Evolutionary conservation across 1,139 yeast species (phyloP).

Genomic region (Debaryomyces nepalensis): DNA sequence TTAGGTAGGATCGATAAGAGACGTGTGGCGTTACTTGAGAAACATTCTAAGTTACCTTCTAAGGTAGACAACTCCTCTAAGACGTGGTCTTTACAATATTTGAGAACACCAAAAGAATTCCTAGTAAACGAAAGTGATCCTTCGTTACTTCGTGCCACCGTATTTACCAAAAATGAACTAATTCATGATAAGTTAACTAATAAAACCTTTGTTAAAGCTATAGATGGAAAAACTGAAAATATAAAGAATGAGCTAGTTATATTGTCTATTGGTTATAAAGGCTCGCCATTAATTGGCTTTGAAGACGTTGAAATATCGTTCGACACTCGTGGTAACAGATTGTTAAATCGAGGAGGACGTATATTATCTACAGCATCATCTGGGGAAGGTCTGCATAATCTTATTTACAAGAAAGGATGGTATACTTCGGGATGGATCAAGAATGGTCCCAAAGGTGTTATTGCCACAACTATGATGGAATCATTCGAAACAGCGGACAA

Average conservation of each 20-base stretch:
- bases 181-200: constrained; percentile 35
- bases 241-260: constrained; percentile 71
- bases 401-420: constrained; percentile 50
- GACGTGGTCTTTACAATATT: constrained; percentile 71
- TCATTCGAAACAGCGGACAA: constrained; percentile 75
- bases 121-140: constrained; percentile 33
- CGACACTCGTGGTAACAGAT: constrained; percentile 51
- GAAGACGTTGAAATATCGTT: constrained; percentile 58
- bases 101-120: constrained; percentile 68
- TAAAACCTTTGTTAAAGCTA: constrained; percentile 45
- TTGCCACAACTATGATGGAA: constrained; percentile 89
- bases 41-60: constrained; percentile 42
- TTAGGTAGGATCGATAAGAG: constrained; percentile 73
- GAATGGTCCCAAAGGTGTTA: constrained; percentile 88
- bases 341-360: constrained; percentile 67
- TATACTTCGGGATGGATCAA: constrained; percentile 94
- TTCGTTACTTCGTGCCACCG: constrained; percentile 47
- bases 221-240: constrained; percentile 36
- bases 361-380: constrained; percentile 39
- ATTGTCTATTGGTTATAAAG: constrained; percentile 83
- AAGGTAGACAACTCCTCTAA: constrained; percentile 32
- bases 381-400: constrained; percentile 26
- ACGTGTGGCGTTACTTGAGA: constrained; percentile 64
- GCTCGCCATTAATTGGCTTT: constrained; percentile 64
- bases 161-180: constrained; percentile 53